These are phyloP conservation scores for Diplocarpon rosae DNA, from an alignment of 2,329 filamentous ascomycete genomes.

Conservation along the genomic window DNA sequence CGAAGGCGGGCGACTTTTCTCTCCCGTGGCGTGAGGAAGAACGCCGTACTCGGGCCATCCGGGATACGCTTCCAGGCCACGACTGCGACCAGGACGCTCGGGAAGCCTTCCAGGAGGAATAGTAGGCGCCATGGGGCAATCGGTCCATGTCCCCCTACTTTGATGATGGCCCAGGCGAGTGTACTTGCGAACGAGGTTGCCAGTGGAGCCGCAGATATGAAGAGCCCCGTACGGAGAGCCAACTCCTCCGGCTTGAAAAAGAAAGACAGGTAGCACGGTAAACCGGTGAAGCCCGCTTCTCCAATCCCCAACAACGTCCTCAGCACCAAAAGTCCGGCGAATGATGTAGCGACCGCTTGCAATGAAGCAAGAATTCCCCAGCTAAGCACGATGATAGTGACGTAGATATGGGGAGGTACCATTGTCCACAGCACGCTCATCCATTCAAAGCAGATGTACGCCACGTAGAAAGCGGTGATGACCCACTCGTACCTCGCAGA, in stretches of 20 bases:
- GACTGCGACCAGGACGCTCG: constrained; percentile 63
- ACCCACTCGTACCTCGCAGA: constrained; percentile 48
- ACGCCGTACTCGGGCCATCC: constrained; percentile 58
- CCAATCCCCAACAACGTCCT: constrained; percentile 48
- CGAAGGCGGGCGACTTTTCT: constrained; percentile 61
- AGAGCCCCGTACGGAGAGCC: constrained; percentile 74
- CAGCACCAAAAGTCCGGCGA: constrained; percentile 43
- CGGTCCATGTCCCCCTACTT: constrained; percentile 50
- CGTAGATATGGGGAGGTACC: constrained; percentile 49
- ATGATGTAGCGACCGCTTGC: constrained; percentile 56
- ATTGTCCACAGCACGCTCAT: constrained; percentile 51
- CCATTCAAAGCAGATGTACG: constrained; percentile 55
- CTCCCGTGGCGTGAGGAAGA: constrained; percentile 51
- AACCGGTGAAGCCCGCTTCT: constrained; percentile 54
- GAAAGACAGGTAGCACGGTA: constrained; percentile 54
- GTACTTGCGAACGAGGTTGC: constrained; percentile 74
- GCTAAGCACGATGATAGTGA: constrained; percentile 52
- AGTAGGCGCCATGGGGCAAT: constrained; percentile 79
- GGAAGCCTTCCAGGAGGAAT: constrained; percentile 77
- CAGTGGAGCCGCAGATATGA: constrained; percentile 74
- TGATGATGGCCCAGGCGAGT: constrained; percentile 69
- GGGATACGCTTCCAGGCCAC: constrained; percentile 67
- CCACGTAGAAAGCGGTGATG: constrained; percentile 49
- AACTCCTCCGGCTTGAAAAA: constrained; percentile 60
- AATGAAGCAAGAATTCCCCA: constrained; percentile 75